phyloP scores from a whole-genome alignment of 2,329 filamentous ascomycete genomes.

The Aspergillus pseudotamarii region DNA sequence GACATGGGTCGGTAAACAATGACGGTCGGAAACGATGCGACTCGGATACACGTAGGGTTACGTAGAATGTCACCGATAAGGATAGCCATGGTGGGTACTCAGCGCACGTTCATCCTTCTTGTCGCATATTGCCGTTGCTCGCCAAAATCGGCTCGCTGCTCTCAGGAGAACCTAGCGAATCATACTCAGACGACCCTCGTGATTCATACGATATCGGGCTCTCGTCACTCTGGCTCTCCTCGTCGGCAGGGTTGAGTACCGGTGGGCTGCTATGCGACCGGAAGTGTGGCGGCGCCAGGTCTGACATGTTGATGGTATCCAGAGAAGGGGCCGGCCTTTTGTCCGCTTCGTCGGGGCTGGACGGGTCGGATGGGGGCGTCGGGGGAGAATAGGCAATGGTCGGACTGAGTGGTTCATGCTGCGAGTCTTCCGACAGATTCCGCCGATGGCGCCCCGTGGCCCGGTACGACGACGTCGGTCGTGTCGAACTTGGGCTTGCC shows the following conservation, averaged over 20 bases:
- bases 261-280: constrained; percentile 39
- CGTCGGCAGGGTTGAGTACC: constrained; percentile 23
- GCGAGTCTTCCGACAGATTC: constrained; percentile 40
- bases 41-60: neutral
- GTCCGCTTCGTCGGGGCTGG: constrained; percentile 17
- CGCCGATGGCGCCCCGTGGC: constrained; percentile 30
- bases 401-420: constrained; percentile 31
- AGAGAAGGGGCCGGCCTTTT: neutral
- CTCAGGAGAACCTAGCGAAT: neutral
- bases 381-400: constrained; percentile 42
- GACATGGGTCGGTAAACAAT: neutral
- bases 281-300: constrained; percentile 25
- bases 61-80: neutral
- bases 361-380: constrained; percentile 39
- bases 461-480: constrained; percentile 35
- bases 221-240: constrained; percentile 11
- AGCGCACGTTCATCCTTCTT: neutral
- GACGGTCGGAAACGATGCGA: neutral
- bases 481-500: constrained; percentile 41
- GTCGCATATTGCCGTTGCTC: neutral
- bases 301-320: constrained; percentile 24
- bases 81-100: neutral
- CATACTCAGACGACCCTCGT: neutral
- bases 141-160: neutral
- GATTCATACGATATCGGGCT: constrained; percentile 2